phyloP scores from a whole-genome alignment of 2,329 filamentous ascomycete genomes.

The Aspergillus sergii region DNA sequence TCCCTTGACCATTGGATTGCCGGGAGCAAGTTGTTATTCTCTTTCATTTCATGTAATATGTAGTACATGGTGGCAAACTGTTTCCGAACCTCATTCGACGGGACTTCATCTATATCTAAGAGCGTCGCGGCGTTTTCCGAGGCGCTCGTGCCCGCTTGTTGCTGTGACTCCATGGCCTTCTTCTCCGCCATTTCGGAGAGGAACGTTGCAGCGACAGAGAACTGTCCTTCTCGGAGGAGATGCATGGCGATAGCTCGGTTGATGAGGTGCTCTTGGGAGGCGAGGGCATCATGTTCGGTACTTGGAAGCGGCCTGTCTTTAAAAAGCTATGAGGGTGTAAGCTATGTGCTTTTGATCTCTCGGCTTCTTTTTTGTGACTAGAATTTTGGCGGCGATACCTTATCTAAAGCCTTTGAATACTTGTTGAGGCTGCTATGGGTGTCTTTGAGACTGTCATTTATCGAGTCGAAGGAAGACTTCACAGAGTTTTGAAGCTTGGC shows the following conservation, averaged over 20 bases:
- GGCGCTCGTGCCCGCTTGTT: constrained; percentile 32
- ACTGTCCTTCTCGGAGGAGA: constrained; percentile 89
- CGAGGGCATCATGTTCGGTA: constrained; percentile 78
- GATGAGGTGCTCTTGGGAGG: constrained; percentile 73
- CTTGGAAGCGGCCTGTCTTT: constrained; percentile 71
- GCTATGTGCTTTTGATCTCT: not conserved
- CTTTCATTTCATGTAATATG: constrained; percentile 77
- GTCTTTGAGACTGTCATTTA: constrained; percentile 80
- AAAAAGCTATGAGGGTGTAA: constrained; percentile 56
- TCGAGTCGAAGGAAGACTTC: constrained; percentile 75
- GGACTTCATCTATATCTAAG: constrained; percentile 59
- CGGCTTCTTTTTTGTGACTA: not conserved
- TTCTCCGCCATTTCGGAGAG: constrained; percentile 67
- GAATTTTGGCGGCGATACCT: constrained; percentile 51
- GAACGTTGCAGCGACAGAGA: constrained; percentile 83
- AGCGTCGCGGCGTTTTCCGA: constrained; percentile 45
- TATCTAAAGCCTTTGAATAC: constrained; percentile 83
- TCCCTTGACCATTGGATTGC: constrained; percentile 84
- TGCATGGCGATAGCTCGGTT: constrained; percentile 97
- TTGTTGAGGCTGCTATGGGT: constrained; percentile 80
- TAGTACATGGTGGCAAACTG: constrained; percentile 89
- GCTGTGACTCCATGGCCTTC: constrained; percentile 40
- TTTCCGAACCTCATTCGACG: constrained; percentile 70
- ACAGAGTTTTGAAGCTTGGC: constrained; percentile 85
- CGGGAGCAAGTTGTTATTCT: constrained; percentile 70